A percentile compares a stretch with the other conserved stretches of the same genome.
phyloP scores from a whole-genome alignment of 2,329 filamentous ascomycete species.

The Diaporthe batatas region DNA sequence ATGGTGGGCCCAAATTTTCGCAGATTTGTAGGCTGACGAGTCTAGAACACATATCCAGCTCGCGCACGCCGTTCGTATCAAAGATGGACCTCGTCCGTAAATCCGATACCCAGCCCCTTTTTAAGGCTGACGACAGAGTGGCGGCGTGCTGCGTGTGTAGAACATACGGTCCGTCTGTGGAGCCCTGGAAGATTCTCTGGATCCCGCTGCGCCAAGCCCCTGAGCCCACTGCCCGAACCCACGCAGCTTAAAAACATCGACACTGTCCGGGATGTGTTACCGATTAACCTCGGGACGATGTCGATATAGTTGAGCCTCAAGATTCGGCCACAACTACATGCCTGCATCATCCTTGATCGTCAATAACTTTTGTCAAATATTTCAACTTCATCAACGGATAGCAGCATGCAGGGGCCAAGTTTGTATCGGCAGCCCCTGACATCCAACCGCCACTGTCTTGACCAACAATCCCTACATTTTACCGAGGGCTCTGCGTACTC shows the following conservation, averaged over 20 bases:
- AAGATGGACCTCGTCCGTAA: constrained; percentile 14
- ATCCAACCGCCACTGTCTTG: neutral
- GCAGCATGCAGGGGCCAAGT: neutral
- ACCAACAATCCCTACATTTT: neutral
- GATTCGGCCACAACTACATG: too few species aligned
- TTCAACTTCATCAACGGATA: too few species aligned
- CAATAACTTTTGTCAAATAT: too few species aligned
- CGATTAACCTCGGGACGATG: neutral
- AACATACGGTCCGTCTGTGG: neutral
- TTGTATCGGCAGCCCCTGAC: neutral
- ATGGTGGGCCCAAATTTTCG: constrained; percentile 33
- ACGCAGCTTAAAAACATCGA: neutral
- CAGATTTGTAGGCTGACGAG: neutral
- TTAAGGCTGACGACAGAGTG: neutral
- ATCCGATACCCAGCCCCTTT: constrained; percentile 1
- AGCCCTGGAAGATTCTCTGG: neutral
- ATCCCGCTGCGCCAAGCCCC: neutral
- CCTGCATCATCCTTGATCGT: too few species aligned
- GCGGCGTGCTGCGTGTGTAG: too few species aligned
- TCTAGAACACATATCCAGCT: neutral
- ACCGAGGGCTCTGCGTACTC: neutral
- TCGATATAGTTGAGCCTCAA: neutral
- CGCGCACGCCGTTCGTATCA: constrained; percentile 7
- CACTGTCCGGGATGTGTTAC: neutral
- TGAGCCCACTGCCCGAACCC: neutral